These are phyloP conservation scores for Talaromyces sp. DNA, from an alignment of 2,329 filamentous ascomycete genomes.

Conservation along the genomic window DNA sequence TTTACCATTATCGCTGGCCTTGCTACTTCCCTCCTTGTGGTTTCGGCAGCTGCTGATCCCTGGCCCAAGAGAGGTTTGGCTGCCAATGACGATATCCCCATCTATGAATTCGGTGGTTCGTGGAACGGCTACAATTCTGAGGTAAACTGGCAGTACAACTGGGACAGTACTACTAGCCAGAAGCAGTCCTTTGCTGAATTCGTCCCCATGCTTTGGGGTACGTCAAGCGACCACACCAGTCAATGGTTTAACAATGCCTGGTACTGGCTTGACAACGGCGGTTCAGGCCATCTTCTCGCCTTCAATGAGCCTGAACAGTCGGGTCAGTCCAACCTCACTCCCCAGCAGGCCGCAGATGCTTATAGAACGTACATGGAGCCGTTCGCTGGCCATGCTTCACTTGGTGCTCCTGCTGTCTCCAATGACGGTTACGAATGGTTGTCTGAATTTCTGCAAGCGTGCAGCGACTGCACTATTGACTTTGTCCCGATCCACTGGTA, in stretches of 20 bases:
- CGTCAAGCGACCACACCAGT: constrained; percentile 29
- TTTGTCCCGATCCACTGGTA: constrained; percentile 49
- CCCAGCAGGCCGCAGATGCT: constrained; percentile 34
- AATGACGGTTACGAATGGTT: constrained; percentile 45
- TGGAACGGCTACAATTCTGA: constrained; percentile 4
- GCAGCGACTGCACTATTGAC: constrained; percentile 38
- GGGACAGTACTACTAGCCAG: constrained; percentile 34
- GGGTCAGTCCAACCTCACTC: constrained; percentile 39
- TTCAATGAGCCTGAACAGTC: constrained; percentile 49
- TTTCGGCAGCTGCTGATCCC: constrained; percentile 4
- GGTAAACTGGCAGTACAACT: constrained; percentile 45
- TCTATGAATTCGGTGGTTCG: constrained; percentile 12
- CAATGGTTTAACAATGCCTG: constrained; percentile 36
- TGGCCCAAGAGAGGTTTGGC: constrained; percentile 15
- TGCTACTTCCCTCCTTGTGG: background rate
- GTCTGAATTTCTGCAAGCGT: constrained; percentile 37
- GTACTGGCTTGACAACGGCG: constrained; percentile 31
- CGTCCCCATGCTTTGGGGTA: constrained; percentile 47
- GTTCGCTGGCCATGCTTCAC: constrained; percentile 34
- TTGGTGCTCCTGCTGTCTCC: constrained; percentile 44
- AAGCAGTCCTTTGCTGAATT: constrained; percentile 38
- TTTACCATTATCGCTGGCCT: constrained; percentile 4
- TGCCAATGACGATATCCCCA: constrained; percentile 11
- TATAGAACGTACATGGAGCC: constrained; percentile 41
- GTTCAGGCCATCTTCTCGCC: constrained; percentile 38